Conservation (phyloP, 2,329 filamentous ascomycete species). For the Colletotrichum spaethianum region DNA sequence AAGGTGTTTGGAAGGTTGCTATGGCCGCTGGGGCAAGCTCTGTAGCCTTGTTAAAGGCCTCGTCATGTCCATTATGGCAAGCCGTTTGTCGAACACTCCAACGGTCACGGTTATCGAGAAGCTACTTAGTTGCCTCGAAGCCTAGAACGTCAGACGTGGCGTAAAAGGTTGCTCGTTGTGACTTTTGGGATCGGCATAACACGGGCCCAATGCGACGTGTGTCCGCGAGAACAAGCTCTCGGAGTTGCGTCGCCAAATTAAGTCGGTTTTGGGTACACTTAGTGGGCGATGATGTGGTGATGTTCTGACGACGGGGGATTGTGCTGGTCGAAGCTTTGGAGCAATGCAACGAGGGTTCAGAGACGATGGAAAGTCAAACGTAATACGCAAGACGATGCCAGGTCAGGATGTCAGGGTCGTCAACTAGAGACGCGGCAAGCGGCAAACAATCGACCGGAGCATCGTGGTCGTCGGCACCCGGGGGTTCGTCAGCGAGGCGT, state of each 20-base stretch:
- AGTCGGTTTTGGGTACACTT: background rate
- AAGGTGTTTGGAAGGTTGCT: conserved; percentile 20
- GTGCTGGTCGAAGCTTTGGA: background rate
- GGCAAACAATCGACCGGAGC: background rate
- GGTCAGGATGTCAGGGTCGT: background rate
- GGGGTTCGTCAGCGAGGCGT: conserved; percentile 13
- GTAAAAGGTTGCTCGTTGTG: background rate
- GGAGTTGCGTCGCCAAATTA: background rate
- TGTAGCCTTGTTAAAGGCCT: background rate
- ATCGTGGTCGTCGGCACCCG: background rate
- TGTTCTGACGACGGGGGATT: background rate
- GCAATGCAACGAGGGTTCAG: background rate
- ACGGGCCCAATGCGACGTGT: conserved; percentile 16
- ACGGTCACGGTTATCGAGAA: background rate
- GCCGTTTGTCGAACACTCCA: background rate
- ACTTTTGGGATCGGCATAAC: conserved; percentile 16
- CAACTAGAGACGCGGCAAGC: background rate
- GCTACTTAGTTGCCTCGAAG: background rate
- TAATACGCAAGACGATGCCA: background rate
- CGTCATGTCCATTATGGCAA: background rate
- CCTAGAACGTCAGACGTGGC: background rate
- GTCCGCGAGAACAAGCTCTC: conserved; percentile 14
- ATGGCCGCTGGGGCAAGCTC: conserved; percentile 23
- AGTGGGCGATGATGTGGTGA: background rate
- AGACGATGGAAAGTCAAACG: background rate